Base-by-base conservation (phyloP, 441 rosid genomes). In the Corymbia calophylla region DNA sequence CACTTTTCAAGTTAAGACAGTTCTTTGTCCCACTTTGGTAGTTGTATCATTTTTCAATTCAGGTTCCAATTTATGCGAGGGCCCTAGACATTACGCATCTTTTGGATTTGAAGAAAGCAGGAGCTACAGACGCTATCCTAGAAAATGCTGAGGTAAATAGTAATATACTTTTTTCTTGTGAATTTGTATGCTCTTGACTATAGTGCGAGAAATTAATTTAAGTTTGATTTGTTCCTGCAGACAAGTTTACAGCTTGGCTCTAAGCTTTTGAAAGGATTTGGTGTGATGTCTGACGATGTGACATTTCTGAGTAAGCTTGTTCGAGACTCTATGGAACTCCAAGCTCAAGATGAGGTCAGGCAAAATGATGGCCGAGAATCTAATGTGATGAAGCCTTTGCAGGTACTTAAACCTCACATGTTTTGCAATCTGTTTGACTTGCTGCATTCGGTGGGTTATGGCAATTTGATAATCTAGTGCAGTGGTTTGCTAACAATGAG, bases 211-310 rank as follows among this genome's bases (percentile, higher is more conserved):
- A 53, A 35, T 64, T 53, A 54, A 68, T 48, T 86, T 87, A 86
- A 89, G 35, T 35, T 88, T n/a, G 87, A 80, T 87, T 91, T 81
- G 47, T 86, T 56, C 77, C 53, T 92, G 91, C 97, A 97, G 99
- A 97, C 98, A 60, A 98, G 99, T 91, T 92, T 98, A 89, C 99
- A 97, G 91, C 96, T 98, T 27, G 99, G 99, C 87, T 98, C 99
- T n/a, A 97, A 94, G 95, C 95, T 98, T 91, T 92, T 98, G 94
- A 96, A 92, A 93, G 98, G 97, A 31, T 94, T 98, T 82, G 99
- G 99, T 58, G 98, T 97, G 88, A 98, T 98, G 99, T 98, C 99
- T 56, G 99, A 97, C 91, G 99, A 98, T 44, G 99, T 98, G 29
- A 93, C 95, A 92, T 95, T 96, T 90, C 93, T 97, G 32, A 93